These are phyloP conservation scores for Centrapalus pauciflorus DNA, from an alignment of 129 eudicot species.

Conservation along the genomic window DNA sequence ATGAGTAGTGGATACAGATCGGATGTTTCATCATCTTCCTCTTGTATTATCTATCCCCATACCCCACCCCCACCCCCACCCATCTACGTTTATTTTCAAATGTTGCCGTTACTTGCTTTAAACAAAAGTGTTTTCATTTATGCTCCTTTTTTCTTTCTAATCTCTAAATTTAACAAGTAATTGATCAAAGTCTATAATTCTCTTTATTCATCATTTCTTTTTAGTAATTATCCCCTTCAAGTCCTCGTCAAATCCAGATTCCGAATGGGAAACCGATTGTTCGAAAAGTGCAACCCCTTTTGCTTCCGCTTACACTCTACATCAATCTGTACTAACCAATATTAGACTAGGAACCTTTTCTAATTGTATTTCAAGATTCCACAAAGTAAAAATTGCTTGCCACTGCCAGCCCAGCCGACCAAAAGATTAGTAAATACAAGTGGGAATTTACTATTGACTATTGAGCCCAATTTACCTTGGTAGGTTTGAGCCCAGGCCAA, in stretches of 20 bases:
- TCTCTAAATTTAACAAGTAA: too few species aligned
- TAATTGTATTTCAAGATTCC: background rate
- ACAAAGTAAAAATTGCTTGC: background rate
- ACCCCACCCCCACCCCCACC: background rate
- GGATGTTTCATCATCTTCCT: constrained; percentile 30
- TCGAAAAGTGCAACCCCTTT: constrained; percentile 21
- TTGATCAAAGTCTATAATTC: constrained; percentile 9
- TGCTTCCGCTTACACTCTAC: background rate
- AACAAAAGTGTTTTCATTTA: constrained; percentile 12
- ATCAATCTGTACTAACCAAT: background rate
- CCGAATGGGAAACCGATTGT: background rate
- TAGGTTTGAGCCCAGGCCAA: constrained; percentile 8
- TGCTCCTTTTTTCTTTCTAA: background rate
- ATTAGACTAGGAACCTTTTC: background rate
- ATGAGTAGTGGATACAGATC: constrained; percentile 33
- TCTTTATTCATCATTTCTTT: constrained; percentile 21
- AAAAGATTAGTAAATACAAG: background rate
- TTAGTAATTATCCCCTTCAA: background rate
- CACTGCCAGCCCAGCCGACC: too few species aligned
- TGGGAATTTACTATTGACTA: too few species aligned
- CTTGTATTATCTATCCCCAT: constrained; percentile 18
- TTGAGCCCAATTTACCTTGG: background rate
- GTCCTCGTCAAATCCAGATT: constrained; percentile 15
- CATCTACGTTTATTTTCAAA: constrained; percentile 14
- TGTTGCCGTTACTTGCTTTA: constrained; percentile 17